Conservation (phyloP, 805 yeast genomes). For the Schizosaccharomyces lindneri region DNA sequence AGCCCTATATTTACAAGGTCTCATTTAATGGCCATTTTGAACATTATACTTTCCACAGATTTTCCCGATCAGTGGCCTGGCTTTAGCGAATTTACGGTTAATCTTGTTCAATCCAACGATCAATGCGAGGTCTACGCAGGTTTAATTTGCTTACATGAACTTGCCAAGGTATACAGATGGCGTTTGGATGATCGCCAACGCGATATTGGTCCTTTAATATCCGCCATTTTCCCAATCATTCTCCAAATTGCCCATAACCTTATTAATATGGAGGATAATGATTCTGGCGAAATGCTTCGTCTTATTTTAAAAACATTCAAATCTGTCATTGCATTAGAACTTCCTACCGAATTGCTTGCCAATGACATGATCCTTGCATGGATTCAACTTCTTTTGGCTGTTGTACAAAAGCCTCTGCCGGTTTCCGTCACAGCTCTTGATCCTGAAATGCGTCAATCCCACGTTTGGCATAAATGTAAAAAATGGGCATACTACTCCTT, state of each 20-base stretch:
- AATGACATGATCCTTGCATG: conserved; percentile 31
- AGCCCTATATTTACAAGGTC: conserved; percentile 20
- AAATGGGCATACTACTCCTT: conserved; percentile 79
- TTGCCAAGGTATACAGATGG: conserved; percentile 52
- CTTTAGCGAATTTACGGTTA: conserved; percentile 22
- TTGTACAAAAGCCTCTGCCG: conserved; percentile 39
- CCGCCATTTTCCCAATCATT: conserved; percentile 37
- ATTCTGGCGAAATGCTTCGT: conserved; percentile 50
- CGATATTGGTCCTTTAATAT: conserved; percentile 28
- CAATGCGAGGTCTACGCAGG: conserved; percentile 37
- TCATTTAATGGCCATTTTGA: conserved; percentile 24
- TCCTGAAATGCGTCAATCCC: conserved; percentile 24
- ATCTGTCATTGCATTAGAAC: conserved; percentile 35
- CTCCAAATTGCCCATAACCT: conserved; percentile 37
- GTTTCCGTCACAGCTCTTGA: conserved; percentile 24
- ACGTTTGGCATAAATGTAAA: conserved; percentile 49
- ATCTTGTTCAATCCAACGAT: conserved; percentile 18
- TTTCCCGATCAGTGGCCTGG: conserved; percentile 31
- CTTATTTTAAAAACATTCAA: conserved; percentile 53
- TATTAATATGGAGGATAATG: conserved; percentile 18
- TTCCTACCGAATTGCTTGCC: conserved; percentile 41
- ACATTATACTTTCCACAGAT: conserved; percentile 26
- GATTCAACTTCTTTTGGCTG: conserved; percentile 51
- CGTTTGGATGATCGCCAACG: conserved; percentile 29
- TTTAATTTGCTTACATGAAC: conserved; percentile 40